Base-by-base conservation (phyloP, 495 filamentous ascomycete species). In the Lasiosphaeris hirsuta region DNA sequence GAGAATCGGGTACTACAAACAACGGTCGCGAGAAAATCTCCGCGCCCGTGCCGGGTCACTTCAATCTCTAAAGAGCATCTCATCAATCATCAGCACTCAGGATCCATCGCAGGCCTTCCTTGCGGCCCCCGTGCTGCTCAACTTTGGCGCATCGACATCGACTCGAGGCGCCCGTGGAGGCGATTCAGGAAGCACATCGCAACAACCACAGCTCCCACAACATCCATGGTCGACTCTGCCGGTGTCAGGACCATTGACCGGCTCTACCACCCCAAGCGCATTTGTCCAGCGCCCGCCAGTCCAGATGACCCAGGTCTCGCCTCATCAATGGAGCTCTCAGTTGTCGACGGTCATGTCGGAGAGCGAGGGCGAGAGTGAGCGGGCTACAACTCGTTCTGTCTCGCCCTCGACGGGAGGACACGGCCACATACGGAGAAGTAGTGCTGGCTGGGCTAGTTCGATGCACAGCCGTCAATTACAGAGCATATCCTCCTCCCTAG, bases 291-390 rank as follows among this genome's bases (percentile, higher is more conserved):
- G 59, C 36, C 57, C 60, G 13, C 61, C 54, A 54, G 56, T 59
- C 61, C 70, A 64, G 59, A 69, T 72, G 68, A 59, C 69, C 56
- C 62, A 66, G 58, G 63, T 69, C 56, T 62, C 67, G 40, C 69
- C 75, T 44, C 77, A 83, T 51, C 82, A 82, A 73, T 88, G 86
- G 82, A 89, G 86, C 68, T 85, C 86, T 63, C 85, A 88, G 66
- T 77, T 92, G 10, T 90, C 88, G 15, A 86, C 86, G 14, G 86
- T 90, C 33, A 79, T 81, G 50, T 90, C 88, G 17, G 83, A 86
- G 55, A 83, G 83, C 72, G 78, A 80, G 44, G 72, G 59, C 13
- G 71, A 72, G 48, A 80, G 78, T 59, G 65, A 69, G 10, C 63
- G 54, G 7, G 49, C 23, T 41, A 63, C 65, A 30, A 77, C 75